Evolutionary conservation across 306 rosid species (phyloP).

Genomic region (Senna tora): DNA sequence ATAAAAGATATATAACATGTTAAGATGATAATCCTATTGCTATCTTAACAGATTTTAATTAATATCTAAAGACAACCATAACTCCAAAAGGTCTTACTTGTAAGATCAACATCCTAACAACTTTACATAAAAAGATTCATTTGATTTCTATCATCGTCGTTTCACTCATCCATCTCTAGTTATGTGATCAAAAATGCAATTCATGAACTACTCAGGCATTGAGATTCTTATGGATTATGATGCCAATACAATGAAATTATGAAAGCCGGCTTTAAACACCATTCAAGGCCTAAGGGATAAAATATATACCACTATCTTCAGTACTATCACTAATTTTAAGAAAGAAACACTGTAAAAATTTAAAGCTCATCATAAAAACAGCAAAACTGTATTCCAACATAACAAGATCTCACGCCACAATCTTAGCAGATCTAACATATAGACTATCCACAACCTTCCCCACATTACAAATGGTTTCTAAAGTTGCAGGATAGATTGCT

Average conservation of each 20-base stretch:
- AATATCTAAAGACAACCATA: too few species aligned
- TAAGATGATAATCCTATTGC: too few species aligned
- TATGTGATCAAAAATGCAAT: neutral
- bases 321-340: conserved; percentile 29
- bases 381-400: conserved; percentile 22
- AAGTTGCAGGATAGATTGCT: conserved; percentile 63
- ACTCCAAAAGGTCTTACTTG: too few species aligned
- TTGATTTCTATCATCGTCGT: neutral
- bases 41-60: too few species aligned
- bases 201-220: neutral
- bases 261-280: conserved; percentile 1
- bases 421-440: conserved; percentile 92
- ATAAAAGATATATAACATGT: too few species aligned
- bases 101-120: too few species aligned
- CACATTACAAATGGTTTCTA: conserved; percentile 81
- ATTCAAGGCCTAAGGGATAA: neutral
- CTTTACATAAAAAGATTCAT: too few species aligned
- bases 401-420: conserved; percentile 67
- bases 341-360: conserved; percentile 10
- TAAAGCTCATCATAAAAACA: conserved; percentile 34
- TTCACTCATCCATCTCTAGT: neutral
- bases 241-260: conserved; percentile 14
- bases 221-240: neutral
- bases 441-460: conserved; percentile 97
- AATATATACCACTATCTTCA: conserved; percentile 1